Base-by-base conservation (phyloP, 1,284 basidiomycete species). In the Bondarzewia mesenterica region DNA sequence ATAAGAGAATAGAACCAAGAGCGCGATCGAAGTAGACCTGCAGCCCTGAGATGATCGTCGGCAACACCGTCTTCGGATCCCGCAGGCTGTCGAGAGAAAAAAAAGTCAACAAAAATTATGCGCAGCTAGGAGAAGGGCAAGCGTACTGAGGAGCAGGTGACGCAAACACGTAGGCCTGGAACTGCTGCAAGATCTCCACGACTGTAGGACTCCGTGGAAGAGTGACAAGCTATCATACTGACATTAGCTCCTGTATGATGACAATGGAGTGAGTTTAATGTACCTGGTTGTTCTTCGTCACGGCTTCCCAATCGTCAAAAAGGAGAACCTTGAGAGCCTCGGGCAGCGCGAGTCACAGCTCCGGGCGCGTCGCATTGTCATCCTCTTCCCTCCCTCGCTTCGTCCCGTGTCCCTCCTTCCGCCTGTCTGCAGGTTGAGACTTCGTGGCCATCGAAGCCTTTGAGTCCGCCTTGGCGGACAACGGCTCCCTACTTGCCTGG, bases 301-400 rank as follows among this genome's bases (percentile, higher is more conserved):
- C 83, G 15, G 86, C 83, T 68, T 99, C 95, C 95, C 95, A 99
- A 60, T 99, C 96, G 59, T 99, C 94, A 1, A 99, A 94, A 14
- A 99, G 74, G 51, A 89, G 77, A 26, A 87, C 75, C 65, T 98
- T 98, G 54, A 99, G 76, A 14, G 78, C 65, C 58, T 98, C 94
- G 0, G 95, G 96, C 12, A 98, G 84, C 47, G 75, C 78, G 42
- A 99, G 75, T 65, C 91, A 93, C 74, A 99, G 85, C 59, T 98
- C 94, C 3, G 90, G 89, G 56, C 87, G 83, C 65, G 83, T 85
- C 58, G 63, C 70, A 37, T 65, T 69, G 35, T 85, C 84, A 52
- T 86, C 84, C 74, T 84, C 81, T 36, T 84, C 81, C 50, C 81
- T 62, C 1, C 70, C 77, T 25, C 81, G 68, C 62, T 84, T 83